Evolutionary conservation across 306 rosid species (phyloP).

Genomic region (Fagus sylvatica): DNA sequence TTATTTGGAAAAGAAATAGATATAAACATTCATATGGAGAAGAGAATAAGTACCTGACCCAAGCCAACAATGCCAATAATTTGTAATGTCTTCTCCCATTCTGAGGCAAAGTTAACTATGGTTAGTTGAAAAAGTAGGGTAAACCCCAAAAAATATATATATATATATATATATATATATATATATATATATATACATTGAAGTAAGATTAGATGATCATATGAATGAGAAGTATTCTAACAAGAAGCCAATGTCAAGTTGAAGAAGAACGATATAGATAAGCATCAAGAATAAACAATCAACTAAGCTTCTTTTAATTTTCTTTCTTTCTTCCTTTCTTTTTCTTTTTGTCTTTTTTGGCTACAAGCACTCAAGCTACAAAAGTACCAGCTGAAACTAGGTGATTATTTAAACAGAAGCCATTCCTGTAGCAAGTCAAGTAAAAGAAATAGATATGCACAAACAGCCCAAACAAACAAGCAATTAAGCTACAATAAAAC

Average conservation of each 20-base stretch:
- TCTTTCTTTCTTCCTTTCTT: neutral
- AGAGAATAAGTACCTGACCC: conserved; percentile 58
- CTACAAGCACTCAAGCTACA: neutral
- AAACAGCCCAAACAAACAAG: neutral
- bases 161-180: too few relatives aligned
- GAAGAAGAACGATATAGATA: neutral
- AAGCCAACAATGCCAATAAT: conserved; percentile 69
- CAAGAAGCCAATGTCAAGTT: neutral
- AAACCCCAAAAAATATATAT: neutral
- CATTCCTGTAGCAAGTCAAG: neutral
- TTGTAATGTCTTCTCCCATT: conserved; percentile 94
- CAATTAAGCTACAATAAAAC: neutral
- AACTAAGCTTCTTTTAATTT: neutral
- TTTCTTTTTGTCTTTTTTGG: neutral
- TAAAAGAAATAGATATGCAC: neutral
- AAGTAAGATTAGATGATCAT: neutral
- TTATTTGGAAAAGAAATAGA: conserved; percentile 7
- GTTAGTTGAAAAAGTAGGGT: conserved; percentile 31
- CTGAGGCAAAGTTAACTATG: conserved; percentile 44
- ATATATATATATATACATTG: too few relatives aligned
- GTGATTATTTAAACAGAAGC: neutral
- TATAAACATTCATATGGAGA: conserved; percentile 21
- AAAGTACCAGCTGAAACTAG: neutral
- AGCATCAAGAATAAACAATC: neutral
- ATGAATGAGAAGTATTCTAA: neutral